Conservation (phyloP, 306 rosid species). For the Pyrus betulifolia region DNA sequence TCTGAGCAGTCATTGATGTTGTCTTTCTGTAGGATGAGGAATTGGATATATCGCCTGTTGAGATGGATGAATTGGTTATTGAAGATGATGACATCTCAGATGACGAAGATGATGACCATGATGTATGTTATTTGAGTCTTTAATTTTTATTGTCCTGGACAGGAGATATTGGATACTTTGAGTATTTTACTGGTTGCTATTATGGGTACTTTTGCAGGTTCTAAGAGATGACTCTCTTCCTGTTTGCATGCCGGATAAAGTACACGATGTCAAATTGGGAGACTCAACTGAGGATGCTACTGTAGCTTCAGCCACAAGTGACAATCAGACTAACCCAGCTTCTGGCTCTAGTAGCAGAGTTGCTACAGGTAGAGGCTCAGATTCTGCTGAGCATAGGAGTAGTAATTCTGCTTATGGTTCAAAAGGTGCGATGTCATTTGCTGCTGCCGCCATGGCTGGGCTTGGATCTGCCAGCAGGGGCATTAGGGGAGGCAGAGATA, state of each 20-base stretch:
- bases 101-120: slow-evolving; percentile 95
- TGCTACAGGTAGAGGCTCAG: slow-evolving; percentile 61
- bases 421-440: slow-evolving; percentile 94
- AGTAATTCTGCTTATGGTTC: slow-evolving; percentile 56
- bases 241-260: slow-evolving; percentile 86
- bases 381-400: slow-evolving; percentile 65
- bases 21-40: slow-evolving; percentile 68
- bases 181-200: background rate
- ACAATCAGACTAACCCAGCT: slow-evolving; percentile 62
- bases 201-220: slow-evolving; percentile 40
- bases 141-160: background rate
- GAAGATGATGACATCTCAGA: slow-evolving; percentile 98
- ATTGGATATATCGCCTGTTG: slow-evolving; percentile 79
- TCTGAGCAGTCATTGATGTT: background rate
- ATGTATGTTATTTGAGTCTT: slow-evolving; percentile 45
- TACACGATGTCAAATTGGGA: slow-evolving; percentile 93
- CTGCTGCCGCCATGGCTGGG: slow-evolving; percentile 99
- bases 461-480: slow-evolving; percentile 87
- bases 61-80: slow-evolving; percentile 86
- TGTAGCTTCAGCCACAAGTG: slow-evolving; percentile 58
- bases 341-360: slow-evolving; percentile 92
- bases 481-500: slow-evolving; percentile 80
- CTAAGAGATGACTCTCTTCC: slow-evolving; percentile 92
- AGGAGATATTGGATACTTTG: background rate
- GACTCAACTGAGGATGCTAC: slow-evolving; percentile 67